Conservation (phyloP, 2,329 filamentous ascomycete genomes). For the Volutella citrinella region DNA sequence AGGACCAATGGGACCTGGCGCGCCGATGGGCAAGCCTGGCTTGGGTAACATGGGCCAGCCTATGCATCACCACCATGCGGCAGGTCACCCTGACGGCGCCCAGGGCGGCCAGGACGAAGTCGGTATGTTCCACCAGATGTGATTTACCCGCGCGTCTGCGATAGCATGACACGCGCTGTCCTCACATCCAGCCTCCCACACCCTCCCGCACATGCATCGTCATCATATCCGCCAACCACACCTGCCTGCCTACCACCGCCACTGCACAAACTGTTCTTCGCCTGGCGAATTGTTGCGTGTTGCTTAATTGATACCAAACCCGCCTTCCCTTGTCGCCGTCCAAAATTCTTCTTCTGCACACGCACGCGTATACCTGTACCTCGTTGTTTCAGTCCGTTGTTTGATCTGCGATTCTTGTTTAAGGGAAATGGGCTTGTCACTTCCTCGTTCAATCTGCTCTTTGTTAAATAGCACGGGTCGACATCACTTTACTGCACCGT, state of each 20-base stretch:
- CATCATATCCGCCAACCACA: no score
- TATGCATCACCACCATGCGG: constrained; percentile 65
- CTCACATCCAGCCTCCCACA: constrained; percentile 15
- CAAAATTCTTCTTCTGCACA: constrained; percentile 19
- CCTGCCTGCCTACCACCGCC: constrained; percentile 15
- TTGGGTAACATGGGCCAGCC: constrained; percentile 63
- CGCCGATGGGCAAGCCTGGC: constrained; percentile 62
- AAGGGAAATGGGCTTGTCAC: constrained; percentile 32
- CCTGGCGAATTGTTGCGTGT: constrained; percentile 28
- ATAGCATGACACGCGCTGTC: constrained; percentile 29
- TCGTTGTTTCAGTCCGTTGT: constrained; percentile 16
- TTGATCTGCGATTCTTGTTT: constrained; percentile 20
- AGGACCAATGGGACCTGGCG: constrained; percentile 59
- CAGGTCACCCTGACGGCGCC: constrained; percentile 46
- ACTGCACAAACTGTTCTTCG: constrained; percentile 19
- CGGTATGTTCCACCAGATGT: constrained; percentile 98
- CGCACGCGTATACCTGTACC: constrained; percentile 24
- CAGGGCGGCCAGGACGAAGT: constrained; percentile 76
- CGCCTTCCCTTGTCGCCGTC: constrained; percentile 12
- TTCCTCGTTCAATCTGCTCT: constrained; percentile 18
- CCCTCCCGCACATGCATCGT: constrained; percentile 5
- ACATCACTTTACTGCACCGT: constrained; percentile 23
- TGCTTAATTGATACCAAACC: constrained; percentile 39
- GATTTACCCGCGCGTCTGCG: constrained; percentile 47
- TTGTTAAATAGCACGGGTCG: constrained; percentile 28